These are phyloP conservation scores for Thelonectria discophora DNA, from an alignment of 2,329 filamentous ascomycete species.

Conservation along the genomic window DNA sequence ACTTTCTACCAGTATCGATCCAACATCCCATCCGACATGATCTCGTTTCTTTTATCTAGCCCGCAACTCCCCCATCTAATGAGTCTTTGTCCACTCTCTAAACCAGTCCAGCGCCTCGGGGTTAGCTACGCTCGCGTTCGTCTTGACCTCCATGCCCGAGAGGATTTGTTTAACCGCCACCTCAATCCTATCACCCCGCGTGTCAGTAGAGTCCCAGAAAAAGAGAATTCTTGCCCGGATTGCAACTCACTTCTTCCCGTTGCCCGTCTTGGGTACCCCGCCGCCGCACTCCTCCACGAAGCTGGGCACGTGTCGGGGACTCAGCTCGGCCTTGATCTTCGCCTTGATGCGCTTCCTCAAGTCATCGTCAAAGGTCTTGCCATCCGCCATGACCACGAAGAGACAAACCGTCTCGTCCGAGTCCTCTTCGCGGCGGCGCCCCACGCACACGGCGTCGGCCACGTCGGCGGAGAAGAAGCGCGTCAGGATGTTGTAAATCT, in stretches of 20 bases:
- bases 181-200: conserved; percentile 71
- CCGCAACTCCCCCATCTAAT: conserved; percentile 45
- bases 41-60: conserved; percentile 10
- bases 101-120: conserved; percentile 91
- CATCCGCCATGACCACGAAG: conserved; percentile 80
- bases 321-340: conserved; percentile 79
- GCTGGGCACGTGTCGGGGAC: conserved; percentile 87
- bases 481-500: conserved; percentile 95
- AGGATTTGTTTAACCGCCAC: conserved; percentile 96
- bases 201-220: conserved; percentile 24
- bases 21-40: neutral
- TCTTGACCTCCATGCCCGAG: conserved; percentile 86
- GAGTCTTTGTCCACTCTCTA: conserved; percentile 72
- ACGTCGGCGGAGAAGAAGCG: conserved; percentile 81
- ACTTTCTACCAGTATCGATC: neutral
- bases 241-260: conserved; percentile 86
- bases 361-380: conserved; percentile 64
- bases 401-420: conserved; percentile 86
- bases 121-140: conserved; percentile 93
- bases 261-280: conserved; percentile 90
- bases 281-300: conserved; percentile 80
- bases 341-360: conserved; percentile 71
- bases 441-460: conserved; percentile 88
- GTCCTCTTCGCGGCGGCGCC: conserved; percentile 75
- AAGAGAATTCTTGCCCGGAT: neutral